A percentile compares a stretch with the other conserved stretches of the same genome.
Evolutionary conservation across 2,329 filamentous ascomycete genomes (phyloP).

Genomic region (Clonostachys chloroleuca): DNA sequence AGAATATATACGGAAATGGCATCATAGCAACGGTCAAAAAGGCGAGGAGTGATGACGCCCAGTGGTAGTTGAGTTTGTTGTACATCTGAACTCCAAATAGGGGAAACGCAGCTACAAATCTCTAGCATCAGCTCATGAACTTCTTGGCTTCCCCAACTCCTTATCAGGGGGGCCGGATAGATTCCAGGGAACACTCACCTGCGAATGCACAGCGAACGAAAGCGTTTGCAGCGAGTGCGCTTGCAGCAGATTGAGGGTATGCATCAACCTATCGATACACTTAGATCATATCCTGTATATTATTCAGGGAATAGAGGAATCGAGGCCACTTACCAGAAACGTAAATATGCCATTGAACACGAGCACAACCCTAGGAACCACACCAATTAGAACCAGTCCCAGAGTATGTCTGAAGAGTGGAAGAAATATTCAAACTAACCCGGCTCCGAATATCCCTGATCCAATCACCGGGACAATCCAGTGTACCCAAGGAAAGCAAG

Average conservation of each 20-base stretch:
- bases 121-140: no score
- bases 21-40: conserved; percentile 59
- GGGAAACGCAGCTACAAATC: conserved; percentile 60
- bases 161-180: no score
- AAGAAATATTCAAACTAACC: conserved; percentile 40
- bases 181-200: conserved; percentile 15
- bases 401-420: no score
- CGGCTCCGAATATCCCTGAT: conserved; percentile 65
- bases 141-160: no score
- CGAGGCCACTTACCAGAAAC: conserved; percentile 57
- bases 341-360: conserved; percentile 84
- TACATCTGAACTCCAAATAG: conserved; percentile 78
- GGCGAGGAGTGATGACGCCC: conserved; percentile 59
- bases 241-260: conserved; percentile 71
- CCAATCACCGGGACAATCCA: conserved; percentile 76
- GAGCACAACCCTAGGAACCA: conserved; percentile 41
- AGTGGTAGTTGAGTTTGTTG: conserved; percentile 61
- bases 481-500: conserved; percentile 68
- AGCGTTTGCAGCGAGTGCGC: conserved; percentile 78
- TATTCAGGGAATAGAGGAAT: neutral
- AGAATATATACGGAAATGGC: conserved; percentile 62
- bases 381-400: no score
- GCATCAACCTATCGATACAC: conserved; percentile 54
- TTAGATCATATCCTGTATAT: neutral
- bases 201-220: conserved; percentile 77